A percentile compares a stretch with the other conserved stretches of the same genome.
Evolutionary conservation across 2,329 filamentous ascomycete genomes (phyloP).

Genomic region (Colletotrichum salicis): DNA sequence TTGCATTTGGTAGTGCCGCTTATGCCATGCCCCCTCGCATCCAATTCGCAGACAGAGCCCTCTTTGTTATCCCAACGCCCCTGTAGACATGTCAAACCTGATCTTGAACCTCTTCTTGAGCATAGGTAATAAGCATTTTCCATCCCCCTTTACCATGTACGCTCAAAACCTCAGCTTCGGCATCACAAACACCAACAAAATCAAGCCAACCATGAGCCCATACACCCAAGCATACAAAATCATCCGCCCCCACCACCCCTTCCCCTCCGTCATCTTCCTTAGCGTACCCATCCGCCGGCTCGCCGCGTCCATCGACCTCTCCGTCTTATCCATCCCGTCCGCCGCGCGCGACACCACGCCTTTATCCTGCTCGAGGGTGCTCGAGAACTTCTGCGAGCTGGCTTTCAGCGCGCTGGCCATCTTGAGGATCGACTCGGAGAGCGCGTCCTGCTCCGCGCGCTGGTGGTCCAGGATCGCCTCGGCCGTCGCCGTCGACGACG

Average conservation of each 20-base stretch:
- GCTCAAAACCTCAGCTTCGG: slow-evolving; percentile 86
- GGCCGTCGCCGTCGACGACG: slow-evolving; percentile 61
- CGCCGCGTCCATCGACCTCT: slow-evolving; percentile 79
- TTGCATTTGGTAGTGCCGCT: background rate
- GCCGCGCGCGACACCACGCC: slow-evolving; percentile 77
- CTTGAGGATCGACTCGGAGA: slow-evolving; percentile 82
- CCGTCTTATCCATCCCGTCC: slow-evolving; percentile 81
- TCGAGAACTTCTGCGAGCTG: slow-evolving; percentile 77
- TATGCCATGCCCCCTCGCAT: background rate
- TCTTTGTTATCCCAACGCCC: background rate
- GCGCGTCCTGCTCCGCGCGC: slow-evolving; percentile 81
- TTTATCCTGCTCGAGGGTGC: slow-evolving; percentile 77
- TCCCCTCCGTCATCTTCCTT: slow-evolving; percentile 84
- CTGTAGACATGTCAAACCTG: background rate
- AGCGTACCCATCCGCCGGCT: slow-evolving; percentile 81
- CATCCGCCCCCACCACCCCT: slow-evolving; percentile 86
- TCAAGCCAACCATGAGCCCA: slow-evolving; percentile 79
- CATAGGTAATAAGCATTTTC: too few species aligned
- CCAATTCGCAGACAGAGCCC: background rate
- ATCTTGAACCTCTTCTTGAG: too few species aligned
- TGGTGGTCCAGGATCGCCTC: slow-evolving; percentile 82
- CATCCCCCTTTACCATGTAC: too few species aligned
- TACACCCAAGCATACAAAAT: slow-evolving; percentile 87
- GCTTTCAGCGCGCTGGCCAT: slow-evolving; percentile 83
- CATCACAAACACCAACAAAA: slow-evolving; percentile 84